phyloP scores from a whole-genome alignment of 2,329 filamentous ascomycete genomes.

The Ceratocystis diversiconidia region DNA sequence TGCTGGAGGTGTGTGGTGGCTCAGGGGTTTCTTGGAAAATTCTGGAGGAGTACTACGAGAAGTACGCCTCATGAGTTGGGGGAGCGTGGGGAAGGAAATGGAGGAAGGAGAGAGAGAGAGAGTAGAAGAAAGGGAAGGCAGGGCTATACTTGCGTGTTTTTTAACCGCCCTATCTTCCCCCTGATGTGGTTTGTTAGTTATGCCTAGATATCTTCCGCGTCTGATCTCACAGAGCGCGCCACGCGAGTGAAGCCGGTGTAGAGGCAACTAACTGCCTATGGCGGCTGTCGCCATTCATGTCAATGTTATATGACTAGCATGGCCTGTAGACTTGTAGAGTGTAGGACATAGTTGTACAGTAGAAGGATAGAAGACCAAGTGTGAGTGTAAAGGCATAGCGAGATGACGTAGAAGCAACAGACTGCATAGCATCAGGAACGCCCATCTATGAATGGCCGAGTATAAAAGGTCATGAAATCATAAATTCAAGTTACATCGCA shows the following conservation, averaged over 20 bases:
- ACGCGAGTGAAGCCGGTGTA: background rate
- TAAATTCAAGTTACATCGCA: background rate
- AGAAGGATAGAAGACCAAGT: background rate
- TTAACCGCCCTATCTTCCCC: background rate
- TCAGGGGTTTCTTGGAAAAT: conserved; percentile 50
- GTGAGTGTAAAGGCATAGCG: background rate
- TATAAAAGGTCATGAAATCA: background rate
- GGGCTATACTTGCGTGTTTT: background rate
- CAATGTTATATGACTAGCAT: background rate
- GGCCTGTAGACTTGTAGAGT: background rate
- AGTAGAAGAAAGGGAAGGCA: background rate
- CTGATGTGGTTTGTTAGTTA: conserved; percentile 1
- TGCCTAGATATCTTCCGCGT: conserved; percentile 4
- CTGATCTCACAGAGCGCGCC: conserved; percentile 1
- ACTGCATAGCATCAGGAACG: background rate
- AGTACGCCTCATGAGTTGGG: conserved; percentile 24
- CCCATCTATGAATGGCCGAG: background rate
- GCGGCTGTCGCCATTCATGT: background rate
- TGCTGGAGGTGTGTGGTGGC: conserved; percentile 75
- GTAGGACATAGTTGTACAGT: background rate
- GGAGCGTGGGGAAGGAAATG: background rate
- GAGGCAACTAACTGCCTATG: background rate
- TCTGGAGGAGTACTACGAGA: conserved; percentile 42
- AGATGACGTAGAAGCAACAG: background rate
- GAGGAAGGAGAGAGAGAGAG: background rate